Evolutionary conservation across 2,329 filamentous ascomycete species (phyloP).

Genomic region (Claviceps sp.): DNA sequence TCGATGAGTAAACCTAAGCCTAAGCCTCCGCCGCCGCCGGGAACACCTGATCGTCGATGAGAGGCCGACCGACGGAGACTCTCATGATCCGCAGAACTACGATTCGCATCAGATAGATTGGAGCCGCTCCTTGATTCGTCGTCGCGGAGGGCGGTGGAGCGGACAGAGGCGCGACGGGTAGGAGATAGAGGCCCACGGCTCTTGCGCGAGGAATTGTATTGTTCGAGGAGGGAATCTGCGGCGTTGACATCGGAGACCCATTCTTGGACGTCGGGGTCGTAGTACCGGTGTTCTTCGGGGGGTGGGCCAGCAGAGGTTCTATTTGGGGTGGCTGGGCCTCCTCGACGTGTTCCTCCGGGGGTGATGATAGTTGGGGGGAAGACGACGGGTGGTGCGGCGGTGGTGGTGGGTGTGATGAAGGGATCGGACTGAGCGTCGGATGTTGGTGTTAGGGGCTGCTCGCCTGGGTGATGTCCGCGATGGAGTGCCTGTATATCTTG

Average conservation of each 20-base stretch:
- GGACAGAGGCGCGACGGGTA: constrained; percentile 23
- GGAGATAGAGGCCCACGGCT: constrained; percentile 30
- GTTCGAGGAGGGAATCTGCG: constrained; percentile 36
- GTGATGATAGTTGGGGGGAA: constrained; percentile 13
- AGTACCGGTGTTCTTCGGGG: constrained; percentile 22
- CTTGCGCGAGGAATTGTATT: constrained; percentile 23
- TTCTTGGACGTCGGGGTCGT: constrained; percentile 41
- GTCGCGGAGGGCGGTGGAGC: constrained; percentile 23
- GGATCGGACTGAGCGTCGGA: constrained; percentile 31
- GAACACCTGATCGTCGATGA: constrained; percentile 5
- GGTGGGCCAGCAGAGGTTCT: constrained; percentile 22
- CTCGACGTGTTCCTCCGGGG: too few species aligned
- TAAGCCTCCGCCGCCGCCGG: too few species aligned
- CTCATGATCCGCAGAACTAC: constrained; percentile 28
- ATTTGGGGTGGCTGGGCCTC: constrained; percentile 2
- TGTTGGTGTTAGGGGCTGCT: constrained; percentile 17
- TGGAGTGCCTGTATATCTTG: neutral
- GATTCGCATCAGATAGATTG: constrained; percentile 41
- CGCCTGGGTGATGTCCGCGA: neutral
- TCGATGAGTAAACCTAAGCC: constrained; percentile 6
- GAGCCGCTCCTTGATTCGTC: constrained; percentile 42
- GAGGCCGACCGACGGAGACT: constrained; percentile 24
- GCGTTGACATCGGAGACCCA: constrained; percentile 45
- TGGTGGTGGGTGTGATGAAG: constrained; percentile 31
- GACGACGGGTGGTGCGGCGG: constrained; percentile 11